A percentile compares a stretch with the other conserved stretches of the same genome.
Evolutionary conservation across 2,329 filamentous ascomycete genomes (phyloP).

Genomic region (Verticillium albo-atrum): DNA sequence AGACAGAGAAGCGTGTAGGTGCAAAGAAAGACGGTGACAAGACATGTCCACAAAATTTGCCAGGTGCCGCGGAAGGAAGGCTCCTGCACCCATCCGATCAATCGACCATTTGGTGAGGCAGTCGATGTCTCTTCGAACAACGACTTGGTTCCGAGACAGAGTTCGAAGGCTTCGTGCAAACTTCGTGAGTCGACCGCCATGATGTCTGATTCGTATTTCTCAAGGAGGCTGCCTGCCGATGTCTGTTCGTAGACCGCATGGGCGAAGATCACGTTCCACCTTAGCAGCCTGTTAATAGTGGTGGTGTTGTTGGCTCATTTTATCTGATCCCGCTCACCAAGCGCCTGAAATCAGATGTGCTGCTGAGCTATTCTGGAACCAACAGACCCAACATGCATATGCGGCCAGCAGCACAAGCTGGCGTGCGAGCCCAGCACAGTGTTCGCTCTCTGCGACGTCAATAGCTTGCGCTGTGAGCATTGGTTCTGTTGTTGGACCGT

Average conservation of each 20-base stretch:
- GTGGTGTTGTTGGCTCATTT: too few species aligned
- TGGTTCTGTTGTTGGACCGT: too few species aligned
- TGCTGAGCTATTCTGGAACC: not conserved
- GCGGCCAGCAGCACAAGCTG: too few species aligned
- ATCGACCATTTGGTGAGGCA: not conserved
- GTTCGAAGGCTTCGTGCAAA: not conserved
- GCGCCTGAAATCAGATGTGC: not conserved
- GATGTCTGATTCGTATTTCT: not conserved
- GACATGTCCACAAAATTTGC: constrained; percentile 24
- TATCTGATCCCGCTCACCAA: too few species aligned
- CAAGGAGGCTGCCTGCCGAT: too few species aligned
- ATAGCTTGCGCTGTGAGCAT: too few species aligned
- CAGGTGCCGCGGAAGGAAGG: constrained; percentile 19
- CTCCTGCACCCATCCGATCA: not conserved
- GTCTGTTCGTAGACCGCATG: too few species aligned
- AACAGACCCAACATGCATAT: not conserved
- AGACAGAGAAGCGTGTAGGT: constrained; percentile 23
- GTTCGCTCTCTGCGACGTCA: too few species aligned
- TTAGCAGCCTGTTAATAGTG: too few species aligned
- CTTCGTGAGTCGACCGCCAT: not conserved
- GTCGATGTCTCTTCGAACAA: not conserved
- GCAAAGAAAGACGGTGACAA: constrained; percentile 24
- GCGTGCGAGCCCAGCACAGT: too few species aligned
- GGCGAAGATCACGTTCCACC: too few species aligned
- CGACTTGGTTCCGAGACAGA: not conserved